Evolutionary conservation across 2,329 filamentous ascomycete genomes (phyloP).

Genomic region (Coniochaeta ligniaria): DNA sequence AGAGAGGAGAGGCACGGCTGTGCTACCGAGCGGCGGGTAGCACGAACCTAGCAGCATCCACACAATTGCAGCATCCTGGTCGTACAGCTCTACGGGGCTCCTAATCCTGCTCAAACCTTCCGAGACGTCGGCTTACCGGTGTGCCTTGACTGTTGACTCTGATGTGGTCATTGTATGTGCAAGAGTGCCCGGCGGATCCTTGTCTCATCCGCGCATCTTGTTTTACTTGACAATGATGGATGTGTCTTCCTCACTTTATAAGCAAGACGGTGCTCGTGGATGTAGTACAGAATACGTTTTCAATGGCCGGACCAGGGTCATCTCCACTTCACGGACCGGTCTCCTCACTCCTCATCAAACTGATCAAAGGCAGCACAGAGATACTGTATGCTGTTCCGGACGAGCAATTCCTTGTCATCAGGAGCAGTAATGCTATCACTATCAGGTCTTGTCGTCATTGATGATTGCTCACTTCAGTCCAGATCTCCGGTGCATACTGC

Average conservation of each 20-base stretch:
- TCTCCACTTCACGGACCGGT: neutral
- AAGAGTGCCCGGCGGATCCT: neutral
- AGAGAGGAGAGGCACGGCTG: neutral
- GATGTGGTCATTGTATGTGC: neutral
- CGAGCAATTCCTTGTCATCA: neutral
- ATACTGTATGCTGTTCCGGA: neutral
- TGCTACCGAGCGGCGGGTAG: neutral
- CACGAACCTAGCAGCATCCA: neutral
- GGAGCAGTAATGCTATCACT: neutral
- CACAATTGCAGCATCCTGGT: neutral
- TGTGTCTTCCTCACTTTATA: no score
- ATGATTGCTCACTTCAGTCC: neutral
- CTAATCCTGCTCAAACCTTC: neutral
- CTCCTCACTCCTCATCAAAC: no score
- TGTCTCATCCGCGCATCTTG: neutral
- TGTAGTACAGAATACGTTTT: neutral
- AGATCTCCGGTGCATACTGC: neutral
- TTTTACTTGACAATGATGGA: neutral
- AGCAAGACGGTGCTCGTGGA: no score
- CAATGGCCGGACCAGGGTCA: neutral
- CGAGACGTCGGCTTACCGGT: neutral
- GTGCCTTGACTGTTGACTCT: neutral
- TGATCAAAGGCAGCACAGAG: neutral
- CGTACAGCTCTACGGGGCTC: neutral
- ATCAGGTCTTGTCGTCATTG: neutral